phyloP scores from a whole-genome alignment of 164 flowering plant genomes.

The Liquidambar formosana region DNA sequence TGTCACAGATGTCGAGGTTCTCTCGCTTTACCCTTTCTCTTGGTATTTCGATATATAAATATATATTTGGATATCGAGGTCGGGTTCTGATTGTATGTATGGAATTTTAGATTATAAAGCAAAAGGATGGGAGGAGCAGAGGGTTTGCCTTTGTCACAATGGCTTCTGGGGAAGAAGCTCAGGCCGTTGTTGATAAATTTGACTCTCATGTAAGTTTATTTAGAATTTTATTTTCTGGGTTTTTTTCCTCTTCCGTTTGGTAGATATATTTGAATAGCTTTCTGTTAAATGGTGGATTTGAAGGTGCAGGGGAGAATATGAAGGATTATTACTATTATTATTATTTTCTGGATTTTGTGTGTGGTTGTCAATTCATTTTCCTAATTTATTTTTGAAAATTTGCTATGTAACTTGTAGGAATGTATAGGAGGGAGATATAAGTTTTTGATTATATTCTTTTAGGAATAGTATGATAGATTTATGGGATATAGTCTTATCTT shows the following conservation, averaged over 20 bases:
- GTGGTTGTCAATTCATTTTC: too few relatives aligned
- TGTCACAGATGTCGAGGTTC: constrained; percentile 77
- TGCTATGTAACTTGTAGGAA: too few relatives aligned
- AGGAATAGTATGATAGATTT: too few relatives aligned
- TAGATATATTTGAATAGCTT: too few relatives aligned
- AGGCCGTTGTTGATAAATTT: constrained; percentile 63
- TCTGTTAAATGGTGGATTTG: too few relatives aligned
- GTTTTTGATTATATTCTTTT: too few relatives aligned
- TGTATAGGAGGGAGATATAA: too few relatives aligned
- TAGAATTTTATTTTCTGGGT: not conserved
- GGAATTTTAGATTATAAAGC: constrained; percentile 66
- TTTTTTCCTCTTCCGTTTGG: too few relatives aligned
- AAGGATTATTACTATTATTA: too few relatives aligned
- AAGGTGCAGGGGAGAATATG: too few relatives aligned
- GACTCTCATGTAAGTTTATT: constrained; percentile 53
- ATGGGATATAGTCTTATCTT: not conserved
- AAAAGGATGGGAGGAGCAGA: constrained; percentile 62
- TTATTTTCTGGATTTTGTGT: too few relatives aligned
- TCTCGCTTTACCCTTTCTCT: not conserved
- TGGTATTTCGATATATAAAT: not conserved
- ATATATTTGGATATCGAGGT: constrained; percentile 1
- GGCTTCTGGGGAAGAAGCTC: constrained; percentile 67
- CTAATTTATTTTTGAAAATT: too few relatives aligned
- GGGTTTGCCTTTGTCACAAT: constrained; percentile 83
- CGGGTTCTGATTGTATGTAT: not conserved